Percentiles rank a stretch among this genome's conserved stretches.
Evolutionary conservation across 1,284 basidiomycete genomes (phyloP).

Genomic region (Rhodotorula sp.): DNA sequence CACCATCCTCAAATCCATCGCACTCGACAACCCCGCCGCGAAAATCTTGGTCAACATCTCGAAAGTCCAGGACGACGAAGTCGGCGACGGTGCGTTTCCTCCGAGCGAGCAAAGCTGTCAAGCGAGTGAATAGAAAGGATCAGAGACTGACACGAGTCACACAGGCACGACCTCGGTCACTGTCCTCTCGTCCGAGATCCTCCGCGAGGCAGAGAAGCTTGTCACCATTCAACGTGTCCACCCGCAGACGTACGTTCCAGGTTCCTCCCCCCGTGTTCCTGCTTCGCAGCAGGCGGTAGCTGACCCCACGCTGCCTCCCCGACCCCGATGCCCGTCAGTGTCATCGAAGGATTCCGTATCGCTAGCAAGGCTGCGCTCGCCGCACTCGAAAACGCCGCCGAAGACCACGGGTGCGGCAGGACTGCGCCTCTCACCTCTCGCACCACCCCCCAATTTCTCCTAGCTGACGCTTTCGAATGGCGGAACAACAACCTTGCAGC

Average conservation of each 20-base stretch:
- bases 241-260: constrained; percentile 69
- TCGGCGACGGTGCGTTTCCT: constrained; percentile 74
- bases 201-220: constrained; percentile 94
- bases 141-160: background rate
- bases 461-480: too few relatives aligned
- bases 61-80: constrained; percentile 99
- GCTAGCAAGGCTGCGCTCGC: constrained; percentile 81
- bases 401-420: constrained; percentile 73
- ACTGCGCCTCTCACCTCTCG: background rate
- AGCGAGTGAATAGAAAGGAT: background rate
- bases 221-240: constrained; percentile 86
- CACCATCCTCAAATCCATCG: constrained; percentile 95
- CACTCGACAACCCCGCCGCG: constrained; percentile 96
- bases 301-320: background rate
- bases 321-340: constrained; percentile 46
- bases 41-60: constrained; percentile 99
- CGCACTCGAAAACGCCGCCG: constrained; percentile 76
- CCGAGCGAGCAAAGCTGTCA: background rate
- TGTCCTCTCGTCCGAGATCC: constrained; percentile 85
- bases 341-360: constrained; percentile 96
- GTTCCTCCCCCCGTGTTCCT: background rate
- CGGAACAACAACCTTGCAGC: constrained; percentile 50
- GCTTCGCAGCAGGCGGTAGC: background rate
- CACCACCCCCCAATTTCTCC: background rate
- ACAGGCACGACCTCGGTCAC: constrained; percentile 73